Conservation (phyloP, 2,329 filamentous ascomycete species). For the Fusarium verticillioides region DNA sequence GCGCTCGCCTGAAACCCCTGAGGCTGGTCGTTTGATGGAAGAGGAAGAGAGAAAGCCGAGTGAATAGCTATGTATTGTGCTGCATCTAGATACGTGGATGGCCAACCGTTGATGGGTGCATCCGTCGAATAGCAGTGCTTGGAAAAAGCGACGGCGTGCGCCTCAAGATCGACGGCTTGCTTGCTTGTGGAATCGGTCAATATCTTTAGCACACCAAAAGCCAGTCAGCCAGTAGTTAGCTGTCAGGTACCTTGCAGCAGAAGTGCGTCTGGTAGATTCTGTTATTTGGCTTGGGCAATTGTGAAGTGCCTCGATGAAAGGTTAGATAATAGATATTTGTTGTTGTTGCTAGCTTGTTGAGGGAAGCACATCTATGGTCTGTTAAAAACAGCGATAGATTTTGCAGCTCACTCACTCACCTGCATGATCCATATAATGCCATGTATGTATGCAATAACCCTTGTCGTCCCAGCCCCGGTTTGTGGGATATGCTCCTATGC, state of each 20-base stretch:
- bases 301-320: background rate
- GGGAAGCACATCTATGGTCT: background rate
- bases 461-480: background rate
- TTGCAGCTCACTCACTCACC: background rate
- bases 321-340: too few species aligned
- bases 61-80: background rate
- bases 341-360: background rate
- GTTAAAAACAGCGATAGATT: background rate
- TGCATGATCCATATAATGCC: slow-evolving; percentile 2
- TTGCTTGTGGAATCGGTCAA: slow-evolving; percentile 25
- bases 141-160: slow-evolving; percentile 22
- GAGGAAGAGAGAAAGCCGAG: background rate
- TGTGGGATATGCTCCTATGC: background rate
- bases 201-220: slow-evolving; percentile 1
- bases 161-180: slow-evolving; percentile 25
- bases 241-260: slow-evolving; percentile 19
- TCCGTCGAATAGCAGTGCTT: slow-evolving; percentile 23
- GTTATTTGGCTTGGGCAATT: background rate
- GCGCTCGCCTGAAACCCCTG: slow-evolving; percentile 35
- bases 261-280: background rate
- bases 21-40: slow-evolving; percentile 22
- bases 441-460: slow-evolving; percentile 10
- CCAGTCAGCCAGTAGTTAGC: background rate
- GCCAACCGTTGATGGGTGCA: slow-evolving; percentile 24
- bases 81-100: slow-evolving; percentile 18